Conservation (phyloP, 495 filamentous ascomycete species). For the Apodospora peruviana region DNA sequence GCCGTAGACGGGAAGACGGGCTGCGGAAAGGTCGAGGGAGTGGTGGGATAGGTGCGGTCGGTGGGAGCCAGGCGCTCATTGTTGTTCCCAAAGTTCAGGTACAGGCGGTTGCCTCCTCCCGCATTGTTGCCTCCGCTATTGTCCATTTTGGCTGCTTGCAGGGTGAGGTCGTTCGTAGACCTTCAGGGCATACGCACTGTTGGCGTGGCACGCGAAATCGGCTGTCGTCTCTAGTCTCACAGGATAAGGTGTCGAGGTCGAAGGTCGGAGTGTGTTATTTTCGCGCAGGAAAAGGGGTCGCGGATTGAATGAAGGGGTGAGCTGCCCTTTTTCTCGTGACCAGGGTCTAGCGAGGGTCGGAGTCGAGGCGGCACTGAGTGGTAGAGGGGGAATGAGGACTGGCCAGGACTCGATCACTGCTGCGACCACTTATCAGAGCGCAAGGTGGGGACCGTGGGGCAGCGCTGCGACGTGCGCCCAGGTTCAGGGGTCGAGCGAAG, state of each 20-base stretch:
- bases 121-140: constrained; percentile 29
- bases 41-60: constrained; percentile 89
- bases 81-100: constrained; percentile 67
- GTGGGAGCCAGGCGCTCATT: constrained; percentile 60
- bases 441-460: background rate
- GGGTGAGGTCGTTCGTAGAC: background rate
- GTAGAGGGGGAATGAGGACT: background rate
- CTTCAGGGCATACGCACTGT: too few relatives aligned
- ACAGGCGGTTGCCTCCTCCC: constrained; percentile 48
- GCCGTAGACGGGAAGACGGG: constrained; percentile 55
- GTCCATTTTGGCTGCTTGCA: constrained; percentile 35
- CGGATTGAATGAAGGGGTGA: constrained; percentile 1
- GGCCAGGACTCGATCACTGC: background rate
- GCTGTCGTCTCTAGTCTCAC: too few relatives aligned
- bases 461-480: background rate
- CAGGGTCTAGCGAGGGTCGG: constrained; percentile 9
- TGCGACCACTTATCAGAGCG: background rate
- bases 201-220: too few relatives aligned
- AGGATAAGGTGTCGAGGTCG: background rate
- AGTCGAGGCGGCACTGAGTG: constrained; percentile 1
- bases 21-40: constrained; percentile 92
- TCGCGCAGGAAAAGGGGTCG: constrained; percentile 5
- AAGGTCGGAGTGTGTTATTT: background rate
- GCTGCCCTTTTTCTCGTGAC: constrained; percentile 15
- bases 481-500: background rate